phyloP scores from a whole-genome alignment of 768 basidiomycete species.

The Austroboletus eburneus region DNA sequence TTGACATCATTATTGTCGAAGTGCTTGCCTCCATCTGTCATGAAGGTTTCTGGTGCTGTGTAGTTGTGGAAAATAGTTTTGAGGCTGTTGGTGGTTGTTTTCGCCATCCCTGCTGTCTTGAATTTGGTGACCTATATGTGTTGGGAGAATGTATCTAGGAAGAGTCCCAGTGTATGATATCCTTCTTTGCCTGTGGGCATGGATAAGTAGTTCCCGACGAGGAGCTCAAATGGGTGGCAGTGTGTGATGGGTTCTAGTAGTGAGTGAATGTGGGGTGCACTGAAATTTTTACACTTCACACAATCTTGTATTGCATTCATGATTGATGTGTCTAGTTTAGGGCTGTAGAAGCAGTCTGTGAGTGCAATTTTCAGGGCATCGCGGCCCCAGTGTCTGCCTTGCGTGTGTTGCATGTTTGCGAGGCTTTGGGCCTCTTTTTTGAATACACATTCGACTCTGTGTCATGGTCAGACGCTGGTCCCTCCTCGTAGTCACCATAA shows the following conservation, averaged over 20 bases:
- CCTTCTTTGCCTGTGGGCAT: constrained; percentile 33
- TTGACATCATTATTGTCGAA: constrained; percentile 34
- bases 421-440: constrained; percentile 6
- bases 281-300: constrained; percentile 20
- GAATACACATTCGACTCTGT: neutral
- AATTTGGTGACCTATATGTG: constrained; percentile 29
- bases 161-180: constrained; percentile 26
- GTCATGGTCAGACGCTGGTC: constrained; percentile 1
- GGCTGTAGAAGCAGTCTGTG: neutral
- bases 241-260: constrained; percentile 36
- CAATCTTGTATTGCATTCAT: constrained; percentile 17
- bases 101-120: no score
- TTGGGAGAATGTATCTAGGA: constrained; percentile 25
- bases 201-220: constrained; percentile 31
- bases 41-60: constrained; percentile 28
- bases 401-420: neutral
- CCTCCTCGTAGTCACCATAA: constrained; percentile 19
- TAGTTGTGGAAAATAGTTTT: constrained; percentile 22
- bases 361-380: neutral
- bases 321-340: constrained; percentile 5
- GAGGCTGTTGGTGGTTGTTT: constrained; percentile 22
- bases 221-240: constrained; percentile 31
- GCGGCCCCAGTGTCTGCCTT: constrained; percentile 9
- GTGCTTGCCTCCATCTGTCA: constrained; percentile 36
- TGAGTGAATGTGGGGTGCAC: constrained; percentile 15